Evolutionary conservation across 805 yeast species (phyloP).

Genomic region (Pichia heedii): DNA sequence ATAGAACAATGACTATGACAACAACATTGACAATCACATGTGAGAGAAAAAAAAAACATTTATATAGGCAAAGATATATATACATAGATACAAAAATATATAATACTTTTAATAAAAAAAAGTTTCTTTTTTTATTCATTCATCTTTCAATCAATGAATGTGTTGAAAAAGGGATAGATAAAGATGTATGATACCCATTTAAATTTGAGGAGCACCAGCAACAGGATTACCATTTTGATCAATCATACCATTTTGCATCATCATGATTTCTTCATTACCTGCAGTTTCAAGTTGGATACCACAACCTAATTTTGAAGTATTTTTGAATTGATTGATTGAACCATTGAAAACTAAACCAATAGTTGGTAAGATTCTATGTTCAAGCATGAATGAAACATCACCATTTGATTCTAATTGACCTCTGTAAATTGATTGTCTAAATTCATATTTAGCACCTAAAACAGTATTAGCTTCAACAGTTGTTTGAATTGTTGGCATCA

Average conservation of each 20-base stretch:
- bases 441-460: conserved; percentile 94
- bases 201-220: conserved; percentile 53
- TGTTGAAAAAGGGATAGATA: no score
- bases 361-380: conserved; percentile 88
- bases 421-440: conserved; percentile 91
- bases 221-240: conserved; percentile 82
- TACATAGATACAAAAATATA: no score
- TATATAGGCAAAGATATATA: no score
- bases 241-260: conserved; percentile 81
- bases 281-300: conserved; percentile 95
- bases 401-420: conserved; percentile 91
- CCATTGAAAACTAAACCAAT: conserved; percentile 79
- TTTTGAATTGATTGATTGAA: conserved; percentile 81
- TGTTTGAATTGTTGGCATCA: conserved; percentile 72
- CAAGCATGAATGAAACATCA: conserved; percentile 83
- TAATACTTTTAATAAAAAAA: no score
- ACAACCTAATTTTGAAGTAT: conserved; percentile 76
- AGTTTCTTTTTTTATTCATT: no score
- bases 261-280: conserved; percentile 85
- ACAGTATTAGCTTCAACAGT: conserved; percentile 88
- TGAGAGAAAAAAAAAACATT: no score
- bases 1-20: neutral
- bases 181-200: no score
- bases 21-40: no score
- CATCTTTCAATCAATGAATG: no score